phyloP scores from a whole-genome alignment of 2,329 filamentous ascomycete species.

The Penicillium sp. region DNA sequence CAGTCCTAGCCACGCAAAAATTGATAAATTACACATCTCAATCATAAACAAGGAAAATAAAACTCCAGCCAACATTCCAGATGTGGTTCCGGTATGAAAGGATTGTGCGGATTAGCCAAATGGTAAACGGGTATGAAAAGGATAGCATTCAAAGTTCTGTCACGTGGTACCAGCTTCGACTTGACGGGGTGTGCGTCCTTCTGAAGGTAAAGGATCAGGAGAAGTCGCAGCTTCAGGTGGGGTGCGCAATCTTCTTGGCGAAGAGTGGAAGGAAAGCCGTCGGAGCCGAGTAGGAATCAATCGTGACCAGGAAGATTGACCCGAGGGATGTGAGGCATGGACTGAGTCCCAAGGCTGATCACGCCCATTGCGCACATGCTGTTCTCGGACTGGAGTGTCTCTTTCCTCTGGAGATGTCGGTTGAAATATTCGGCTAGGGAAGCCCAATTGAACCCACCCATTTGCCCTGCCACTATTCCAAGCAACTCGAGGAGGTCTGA shows the following conservation, averaged over 20 bases:
- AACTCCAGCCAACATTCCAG: constrained; percentile 23
- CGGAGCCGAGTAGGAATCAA: constrained; percentile 18
- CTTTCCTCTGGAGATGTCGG: constrained; percentile 27
- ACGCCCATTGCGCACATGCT: neutral
- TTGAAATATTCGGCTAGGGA: constrained; percentile 39
- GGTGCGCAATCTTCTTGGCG: neutral
- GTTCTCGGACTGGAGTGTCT: constrained; percentile 15
- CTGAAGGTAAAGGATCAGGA: neutral
- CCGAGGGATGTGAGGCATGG: neutral
- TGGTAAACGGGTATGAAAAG: neutral
- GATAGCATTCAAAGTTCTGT: neutral
- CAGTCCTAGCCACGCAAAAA: neutral
- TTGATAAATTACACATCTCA: constrained; percentile 22
- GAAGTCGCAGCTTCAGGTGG: neutral
- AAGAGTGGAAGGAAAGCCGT: constrained; percentile 1
- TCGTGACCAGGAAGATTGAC: constrained; percentile 14
- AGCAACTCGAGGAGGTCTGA: constrained; percentile 35
- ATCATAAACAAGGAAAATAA: constrained; percentile 20
- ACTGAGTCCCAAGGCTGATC: neutral
- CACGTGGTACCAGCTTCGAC: constrained; percentile 20
- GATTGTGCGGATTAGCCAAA: constrained; percentile 1
- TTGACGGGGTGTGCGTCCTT: constrained; percentile 20
- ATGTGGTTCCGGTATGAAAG: constrained; percentile 18
- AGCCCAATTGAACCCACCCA: constrained; percentile 34
- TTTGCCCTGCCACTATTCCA: constrained; percentile 34